phyloP scores from a whole-genome alignment of 1,284 basidiomycete genomes.

The Agroathelia rolfsii region DNA sequence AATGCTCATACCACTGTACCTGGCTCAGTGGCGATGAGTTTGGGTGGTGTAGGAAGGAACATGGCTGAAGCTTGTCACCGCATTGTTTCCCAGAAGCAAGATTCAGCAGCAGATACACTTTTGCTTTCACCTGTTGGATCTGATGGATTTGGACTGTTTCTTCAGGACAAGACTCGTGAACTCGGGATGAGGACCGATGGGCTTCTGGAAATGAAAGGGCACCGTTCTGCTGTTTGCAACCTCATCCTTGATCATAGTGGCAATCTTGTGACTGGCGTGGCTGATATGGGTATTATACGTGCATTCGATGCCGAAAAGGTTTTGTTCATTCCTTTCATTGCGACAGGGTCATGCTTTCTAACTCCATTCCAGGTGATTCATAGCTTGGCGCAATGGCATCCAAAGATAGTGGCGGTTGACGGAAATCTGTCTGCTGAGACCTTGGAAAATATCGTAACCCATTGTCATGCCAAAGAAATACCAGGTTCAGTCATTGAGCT shows the following conservation, averaged over 20 bases:
- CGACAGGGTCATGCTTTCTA: too few species aligned
- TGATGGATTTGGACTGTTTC: constrained; percentile 62
- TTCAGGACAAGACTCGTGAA: constrained; percentile 44
- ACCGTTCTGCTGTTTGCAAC: constrained; percentile 73
- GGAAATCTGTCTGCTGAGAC: constrained; percentile 61
- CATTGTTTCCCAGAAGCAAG: constrained; percentile 28
- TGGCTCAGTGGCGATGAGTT: constrained; percentile 61
- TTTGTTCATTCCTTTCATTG: too few species aligned
- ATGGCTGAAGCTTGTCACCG: constrained; percentile 84
- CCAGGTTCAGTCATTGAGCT: constrained; percentile 27
- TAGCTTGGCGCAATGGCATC: constrained; percentile 31
- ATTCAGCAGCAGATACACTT: constrained; percentile 26
- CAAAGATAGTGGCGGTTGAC: constrained; percentile 70
- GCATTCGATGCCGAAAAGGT: constrained; percentile 33
- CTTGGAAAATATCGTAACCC: constrained; percentile 41
- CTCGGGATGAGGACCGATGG: constrained; percentile 81
- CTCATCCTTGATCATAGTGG: constrained; percentile 72
- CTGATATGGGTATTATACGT: constrained; percentile 80
- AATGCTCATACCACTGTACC: constrained; percentile 81
- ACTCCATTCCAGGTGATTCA: constrained; percentile 36
- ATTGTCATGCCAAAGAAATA: constrained; percentile 36
- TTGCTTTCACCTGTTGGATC: constrained; percentile 56
- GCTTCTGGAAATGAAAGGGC: constrained; percentile 33
- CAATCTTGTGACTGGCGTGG: constrained; percentile 73
- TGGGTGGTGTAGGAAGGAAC: constrained; percentile 92